Evolutionary conservation across 2,329 filamentous ascomycete species (phyloP), one percentile per base, ranked within the genome.

Genomic region (Curvularia sp.): DNA sequence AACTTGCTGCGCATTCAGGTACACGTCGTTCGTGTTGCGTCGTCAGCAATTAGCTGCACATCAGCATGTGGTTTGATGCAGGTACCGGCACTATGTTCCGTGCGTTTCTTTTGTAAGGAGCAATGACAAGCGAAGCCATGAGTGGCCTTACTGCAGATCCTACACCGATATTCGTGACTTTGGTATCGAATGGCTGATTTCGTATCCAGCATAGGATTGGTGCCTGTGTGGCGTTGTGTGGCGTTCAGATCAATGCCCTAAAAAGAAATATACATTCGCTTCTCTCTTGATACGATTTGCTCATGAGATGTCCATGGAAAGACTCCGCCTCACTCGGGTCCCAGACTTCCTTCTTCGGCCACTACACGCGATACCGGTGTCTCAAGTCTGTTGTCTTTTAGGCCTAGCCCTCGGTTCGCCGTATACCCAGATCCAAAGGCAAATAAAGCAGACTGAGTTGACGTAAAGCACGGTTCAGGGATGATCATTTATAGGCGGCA

Each of bases 401-500:
- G 45, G 50, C 43, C 27, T 47, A 43, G 32, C 30, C 21, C 47
- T 49, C 49, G 52, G 43, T 58, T 45, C 28, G 39, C 39, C 50
- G 39, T 49, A 43, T 58, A 46, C 43, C 30, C 7, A 53, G 57
- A 38, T 21, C 54, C 43, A 49, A 42, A 45, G 25, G 36, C 36
- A 51, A 63, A 55, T 28, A 51, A 54, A 49, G 61, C 39, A 58
- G 28, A 57, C 39, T 19, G 51, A 34, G 48, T 30, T n/a, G 9
- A 32, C 27, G 43, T 32, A 23, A 38, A 42, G 50, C 54, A 55
- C 51, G 38, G 51, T 23, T 19, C 52, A 42, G 34, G 19, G 46
- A 38, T 38, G 38, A 30, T 58, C 32, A 15, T 34, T 53, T 64
- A 64, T 63, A 63, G 43, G 63, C 53, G 57, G 53, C 43, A 30